Percentiles rank a stretch among this genome's conserved stretches.
phyloP scores from a whole-genome alignment of 1,139 yeast species.

The Geotrichum australiense region DNA sequence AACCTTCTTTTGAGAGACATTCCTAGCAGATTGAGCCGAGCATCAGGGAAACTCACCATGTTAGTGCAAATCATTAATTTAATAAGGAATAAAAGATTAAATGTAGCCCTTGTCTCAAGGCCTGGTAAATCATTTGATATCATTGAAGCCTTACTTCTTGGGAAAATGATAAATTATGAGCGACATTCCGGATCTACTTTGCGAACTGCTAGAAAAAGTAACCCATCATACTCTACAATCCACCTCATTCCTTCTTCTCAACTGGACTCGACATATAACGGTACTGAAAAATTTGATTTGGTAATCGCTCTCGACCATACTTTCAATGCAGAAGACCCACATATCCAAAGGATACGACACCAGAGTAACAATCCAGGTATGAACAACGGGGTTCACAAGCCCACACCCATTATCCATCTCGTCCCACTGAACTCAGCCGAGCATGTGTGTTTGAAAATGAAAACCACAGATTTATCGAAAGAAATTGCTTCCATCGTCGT shows the following conservation, averaged over 20 bases:
- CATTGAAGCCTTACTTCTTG: constrained; percentile 67
- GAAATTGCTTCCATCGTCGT: constrained; percentile 81
- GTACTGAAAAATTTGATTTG: constrained; percentile 44
- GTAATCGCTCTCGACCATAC: constrained; percentile 67
- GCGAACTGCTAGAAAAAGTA: constrained; percentile 19
- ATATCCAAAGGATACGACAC: constrained; percentile 33
- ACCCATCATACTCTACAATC: constrained; percentile 26
- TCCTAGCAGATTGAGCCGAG: constrained; percentile 65
- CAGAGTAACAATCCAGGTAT: constrained; percentile 21
- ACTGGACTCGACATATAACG: constrained; percentile 26
- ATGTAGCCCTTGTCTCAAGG: constrained; percentile 48
- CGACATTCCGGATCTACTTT: constrained; percentile 54
- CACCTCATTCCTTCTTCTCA: constrained; percentile 32
- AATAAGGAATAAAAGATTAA: constrained; percentile 37
- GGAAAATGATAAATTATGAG: constrained; percentile 57
- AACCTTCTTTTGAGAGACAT: constrained; percentile 69
- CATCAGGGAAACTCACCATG: constrained; percentile 80
- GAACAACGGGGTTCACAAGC: constrained; percentile 19
- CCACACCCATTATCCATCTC: constrained; percentile 57
- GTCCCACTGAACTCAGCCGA: constrained; percentile 78
- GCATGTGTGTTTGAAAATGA: constrained; percentile 39
- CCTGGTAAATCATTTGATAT: constrained; percentile 66
- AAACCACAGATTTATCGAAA: constrained; percentile 42
- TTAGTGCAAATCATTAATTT: constrained; percentile 45
- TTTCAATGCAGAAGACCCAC: constrained; percentile 42